These are phyloP conservation scores for Capronia americana DNA, from an alignment of 2,329 filamentous ascomycete genomes.

Conservation along the genomic window DNA sequence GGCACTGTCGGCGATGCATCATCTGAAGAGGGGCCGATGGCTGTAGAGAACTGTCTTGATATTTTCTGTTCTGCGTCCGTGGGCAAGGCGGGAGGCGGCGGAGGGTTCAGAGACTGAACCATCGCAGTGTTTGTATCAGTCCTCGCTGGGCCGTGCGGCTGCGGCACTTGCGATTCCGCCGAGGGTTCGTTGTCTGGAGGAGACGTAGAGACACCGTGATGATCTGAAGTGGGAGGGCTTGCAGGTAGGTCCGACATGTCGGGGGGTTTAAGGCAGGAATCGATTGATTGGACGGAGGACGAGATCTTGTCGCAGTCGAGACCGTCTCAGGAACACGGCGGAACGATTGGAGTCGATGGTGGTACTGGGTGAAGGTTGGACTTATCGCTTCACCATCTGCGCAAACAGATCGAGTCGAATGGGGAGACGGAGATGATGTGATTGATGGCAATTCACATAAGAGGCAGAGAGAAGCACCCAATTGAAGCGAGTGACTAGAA, in stretches of 20 bases:
- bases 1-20: conserved; percentile 30
- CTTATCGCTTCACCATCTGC: not conserved
- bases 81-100: conserved; percentile 23
- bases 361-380: not conserved
- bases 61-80: conserved; percentile 21
- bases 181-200: conserved; percentile 24
- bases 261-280: conserved; percentile 27
- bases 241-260: conserved; percentile 38
- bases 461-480: conserved; percentile 8
- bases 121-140: conserved; percentile 39
- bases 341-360: not conserved
- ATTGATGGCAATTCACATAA: conserved; percentile 3
- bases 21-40: conserved; percentile 41
- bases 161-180: conserved; percentile 16
- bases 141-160: conserved; percentile 28
- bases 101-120: conserved; percentile 33
- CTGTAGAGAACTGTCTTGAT: conserved; percentile 35
- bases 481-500: conserved; percentile 14
- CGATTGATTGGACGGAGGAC: conserved; percentile 26
- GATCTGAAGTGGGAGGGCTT: conserved; percentile 17
- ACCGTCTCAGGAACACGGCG: not conserved
- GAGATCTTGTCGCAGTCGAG: not conserved
- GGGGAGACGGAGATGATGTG: not conserved
- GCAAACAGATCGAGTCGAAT: not conserved
- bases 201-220: conserved; percentile 14